Evolutionary conservation across 805 yeast genomes (phyloP).

Genomic region (Starmerella davenportii): DNA sequence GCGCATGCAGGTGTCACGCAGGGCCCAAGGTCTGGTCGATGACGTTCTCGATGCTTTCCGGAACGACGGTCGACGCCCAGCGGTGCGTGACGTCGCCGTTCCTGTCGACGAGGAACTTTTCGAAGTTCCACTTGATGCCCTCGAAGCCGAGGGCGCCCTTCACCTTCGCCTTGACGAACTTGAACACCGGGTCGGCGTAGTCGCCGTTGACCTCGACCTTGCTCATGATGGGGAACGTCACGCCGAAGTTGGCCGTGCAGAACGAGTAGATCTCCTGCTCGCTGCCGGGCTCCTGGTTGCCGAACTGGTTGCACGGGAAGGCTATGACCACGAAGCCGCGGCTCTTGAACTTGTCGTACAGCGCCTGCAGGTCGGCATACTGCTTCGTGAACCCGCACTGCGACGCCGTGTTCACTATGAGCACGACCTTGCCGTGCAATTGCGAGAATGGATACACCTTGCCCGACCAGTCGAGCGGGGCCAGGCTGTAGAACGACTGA

Average conservation of each 20-base stretch:
- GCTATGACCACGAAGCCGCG: slow-evolving; percentile 54
- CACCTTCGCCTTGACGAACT: slow-evolving; percentile 52
- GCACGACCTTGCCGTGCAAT: slow-evolving; percentile 61
- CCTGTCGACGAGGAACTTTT: slow-evolving; percentile 45
- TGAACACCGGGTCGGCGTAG: slow-evolving; percentile 61
- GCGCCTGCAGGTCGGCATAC: slow-evolving; percentile 48
- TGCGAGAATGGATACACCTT: slow-evolving; percentile 40
- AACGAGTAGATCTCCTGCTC: slow-evolving; percentile 52
- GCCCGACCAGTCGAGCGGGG: slow-evolving; percentile 45
- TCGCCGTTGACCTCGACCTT: slow-evolving; percentile 83
- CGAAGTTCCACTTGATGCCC: slow-evolving; percentile 66
- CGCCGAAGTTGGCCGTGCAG: slow-evolving; percentile 73
- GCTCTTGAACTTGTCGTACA: slow-evolving; percentile 46
- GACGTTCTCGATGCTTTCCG: slow-evolving; percentile 29
- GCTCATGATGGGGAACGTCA: slow-evolving; percentile 70
- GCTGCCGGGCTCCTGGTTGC: slow-evolving; percentile 55
- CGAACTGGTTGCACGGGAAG: slow-evolving; percentile 87
- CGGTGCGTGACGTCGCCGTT: slow-evolving; percentile 44
- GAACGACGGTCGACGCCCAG: slow-evolving; percentile 50
- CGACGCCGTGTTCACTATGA: slow-evolving; percentile 76
- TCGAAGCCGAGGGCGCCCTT: slow-evolving; percentile 45
- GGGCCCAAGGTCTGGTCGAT: slow-evolving; percentile 2
- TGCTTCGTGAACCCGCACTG: slow-evolving; percentile 69
- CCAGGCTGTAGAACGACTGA: slow-evolving; percentile 39
- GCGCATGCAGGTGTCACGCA: no score